Percentiles rank a stretch among this genome's conserved stretches.
Conservation (phyloP, 345 rosid genomes). For the Atalantia buxifolia region DNA sequence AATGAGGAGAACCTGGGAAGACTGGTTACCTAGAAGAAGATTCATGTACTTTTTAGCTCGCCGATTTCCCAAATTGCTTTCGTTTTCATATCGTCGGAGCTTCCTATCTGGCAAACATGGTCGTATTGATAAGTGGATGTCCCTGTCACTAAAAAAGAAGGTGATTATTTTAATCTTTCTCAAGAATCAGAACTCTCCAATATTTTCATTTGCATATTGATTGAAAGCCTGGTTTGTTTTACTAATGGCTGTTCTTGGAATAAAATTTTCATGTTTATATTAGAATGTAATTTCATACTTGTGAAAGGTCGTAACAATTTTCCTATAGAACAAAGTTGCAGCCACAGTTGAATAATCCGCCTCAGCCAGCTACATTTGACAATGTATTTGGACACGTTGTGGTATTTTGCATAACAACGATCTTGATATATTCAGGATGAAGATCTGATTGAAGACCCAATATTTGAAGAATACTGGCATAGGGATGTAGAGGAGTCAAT, state of each 20-base stretch:
- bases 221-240: neutral
- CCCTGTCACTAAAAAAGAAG: slow-evolving; percentile 63
- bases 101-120: slow-evolving; percentile 83
- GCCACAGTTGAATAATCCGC: neutral
- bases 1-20: slow-evolving; percentile 61
- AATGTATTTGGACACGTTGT: neutral
- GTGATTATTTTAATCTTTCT: slow-evolving; percentile 29
- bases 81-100: slow-evolving; percentile 54
- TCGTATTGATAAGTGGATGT: slow-evolving; percentile 68
- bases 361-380: neutral
- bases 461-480: slow-evolving; percentile 74
- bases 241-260: neutral
- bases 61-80: slow-evolving; percentile 63
- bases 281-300: neutral
- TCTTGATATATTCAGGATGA: slow-evolving; percentile 57
- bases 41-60: slow-evolving; percentile 63
- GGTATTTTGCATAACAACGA: neutral
- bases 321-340: neutral
- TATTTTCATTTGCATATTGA: slow-evolving; percentile 5
- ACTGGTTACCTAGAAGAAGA: slow-evolving; percentile 57
- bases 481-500: slow-evolving; percentile 91
- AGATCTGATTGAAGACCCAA: slow-evolving; percentile 42
- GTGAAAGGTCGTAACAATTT: neutral
- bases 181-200: neutral
- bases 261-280: neutral